Conservation (phyloP, 805 yeast genomes). For the Dipodascopsis tothii region DNA sequence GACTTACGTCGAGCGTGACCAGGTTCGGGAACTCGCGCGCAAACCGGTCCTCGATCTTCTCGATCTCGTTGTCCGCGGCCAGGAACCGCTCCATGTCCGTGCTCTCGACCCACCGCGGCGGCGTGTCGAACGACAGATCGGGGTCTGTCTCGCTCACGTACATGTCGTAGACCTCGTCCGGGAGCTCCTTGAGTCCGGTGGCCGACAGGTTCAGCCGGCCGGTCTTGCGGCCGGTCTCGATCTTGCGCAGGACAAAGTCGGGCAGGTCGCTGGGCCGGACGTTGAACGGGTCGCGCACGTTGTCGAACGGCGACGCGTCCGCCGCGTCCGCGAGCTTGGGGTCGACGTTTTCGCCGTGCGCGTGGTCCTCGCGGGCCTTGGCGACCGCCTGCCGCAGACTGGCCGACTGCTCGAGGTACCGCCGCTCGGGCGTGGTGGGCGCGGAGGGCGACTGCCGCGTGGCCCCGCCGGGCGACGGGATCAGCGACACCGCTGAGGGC, state of each 20-base stretch:
- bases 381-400: background rate
- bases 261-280: background rate
- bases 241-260: constrained; percentile 1
- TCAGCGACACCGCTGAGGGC: no score
- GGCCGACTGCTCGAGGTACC: background rate
- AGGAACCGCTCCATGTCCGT: constrained; percentile 3
- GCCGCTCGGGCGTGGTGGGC: background rate
- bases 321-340: background rate
- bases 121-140: background rate
- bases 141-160: background rate
- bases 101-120: background rate
- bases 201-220: constrained; percentile 8
- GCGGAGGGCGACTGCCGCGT: background rate
- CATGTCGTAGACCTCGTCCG: constrained; percentile 12
- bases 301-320: background rate
- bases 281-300: constrained; percentile 1
- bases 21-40: constrained; percentile 2
- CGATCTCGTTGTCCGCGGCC: constrained; percentile 10
- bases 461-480: background rate
- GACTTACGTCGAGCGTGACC: constrained; percentile 10
- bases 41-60: constrained; percentile 8
- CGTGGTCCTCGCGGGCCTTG: no score
- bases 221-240: constrained; percentile 3
- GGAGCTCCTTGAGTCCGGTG: constrained; percentile 3
- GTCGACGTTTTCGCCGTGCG: background rate